Evolutionary conservation across 73 alveolate genomes (phyloP), one percentile per base, ranked within the genome.

Genomic region (Chromera velia): DNA sequence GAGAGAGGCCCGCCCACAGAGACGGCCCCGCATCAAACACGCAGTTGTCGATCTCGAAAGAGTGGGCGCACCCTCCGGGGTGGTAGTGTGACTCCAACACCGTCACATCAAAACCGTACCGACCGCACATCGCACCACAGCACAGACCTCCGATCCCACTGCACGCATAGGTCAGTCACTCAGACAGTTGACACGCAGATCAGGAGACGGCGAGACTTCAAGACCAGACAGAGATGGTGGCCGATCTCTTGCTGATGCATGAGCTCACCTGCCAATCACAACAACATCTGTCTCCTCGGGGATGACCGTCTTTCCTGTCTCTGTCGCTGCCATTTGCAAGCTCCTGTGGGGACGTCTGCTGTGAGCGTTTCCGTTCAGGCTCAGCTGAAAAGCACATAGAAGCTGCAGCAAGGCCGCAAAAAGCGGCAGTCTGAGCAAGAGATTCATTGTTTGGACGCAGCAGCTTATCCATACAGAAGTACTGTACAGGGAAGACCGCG

Each of bases 231-330:
- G 55, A 7, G 22, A 13, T 13, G 13, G 4, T 40, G 55, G 22
- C 4, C 13, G 22, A 40, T 40, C 13, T 4, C 55, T 7, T 40
- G 4, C 22, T 40, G 55, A 40, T 40, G 55, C 55, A 13, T 13
- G 13, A 40, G 4, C 55, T 7, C 89, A 85, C 31, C 85, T 74
- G 30, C 89, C 89, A 1, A 82, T 75, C 33, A 82, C 89, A 30
- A 82, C 79, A 62, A 82, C 89, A n/a, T 75, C 81, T 0, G 49
- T 19, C 77, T 81, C 55, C 55, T 40, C 22, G 13, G 55, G 55
- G 22, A 40, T n/a, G n/a, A n/a, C n/a, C n/a, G n/a, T n/a, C n/a
- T n/a, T n/a, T n/a, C n/a, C n/a, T n/a, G n/a, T n/a, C n/a, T n/a
- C n/a, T n/a, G n/a, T n/a, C n/a, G n/a, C n/a, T n/a, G n/a, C n/a